phyloP scores from a whole-genome alignment of 2,329 filamentous ascomycete species.

The Sarocladium strictum region DNA sequence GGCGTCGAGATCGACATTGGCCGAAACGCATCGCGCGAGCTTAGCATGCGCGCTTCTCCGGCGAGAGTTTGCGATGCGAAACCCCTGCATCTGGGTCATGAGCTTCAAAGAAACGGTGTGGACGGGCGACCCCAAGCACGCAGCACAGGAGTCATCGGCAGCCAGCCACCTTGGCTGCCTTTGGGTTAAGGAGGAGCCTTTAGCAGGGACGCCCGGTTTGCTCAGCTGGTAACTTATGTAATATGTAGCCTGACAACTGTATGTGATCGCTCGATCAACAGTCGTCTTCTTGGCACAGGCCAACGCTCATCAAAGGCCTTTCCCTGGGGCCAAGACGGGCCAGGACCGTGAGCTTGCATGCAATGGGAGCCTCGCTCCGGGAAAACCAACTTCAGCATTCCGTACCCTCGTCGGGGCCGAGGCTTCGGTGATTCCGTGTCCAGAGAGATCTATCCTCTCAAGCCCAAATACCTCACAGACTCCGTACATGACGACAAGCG shows the following conservation, averaged over 20 bases:
- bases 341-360: neutral
- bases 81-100: conserved; percentile 5
- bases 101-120: neutral
- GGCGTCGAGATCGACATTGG: neutral
- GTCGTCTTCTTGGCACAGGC: neutral
- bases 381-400: neutral
- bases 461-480: neutral
- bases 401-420: too few relatives aligned
- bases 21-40: neutral
- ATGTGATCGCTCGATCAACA: neutral
- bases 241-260: neutral
- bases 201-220: neutral
- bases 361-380: neutral
- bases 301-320: neutral
- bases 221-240: neutral
- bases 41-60: neutral
- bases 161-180: conserved; percentile 2
- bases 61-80: neutral
- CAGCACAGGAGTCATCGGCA: neutral
- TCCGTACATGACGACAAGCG: conserved; percentile 8
- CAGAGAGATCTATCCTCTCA: too few relatives aligned
- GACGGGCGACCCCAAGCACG: neutral
- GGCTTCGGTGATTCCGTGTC: too few relatives aligned
- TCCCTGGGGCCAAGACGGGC: neutral
- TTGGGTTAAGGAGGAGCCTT: too few relatives aligned